A percentile compares a stretch with the other conserved stretches of the same genome.
phyloP scores from a whole-genome alignment of 2,329 filamentous ascomycete genomes.

The Phymatotrichopsis omnivora region DNA sequence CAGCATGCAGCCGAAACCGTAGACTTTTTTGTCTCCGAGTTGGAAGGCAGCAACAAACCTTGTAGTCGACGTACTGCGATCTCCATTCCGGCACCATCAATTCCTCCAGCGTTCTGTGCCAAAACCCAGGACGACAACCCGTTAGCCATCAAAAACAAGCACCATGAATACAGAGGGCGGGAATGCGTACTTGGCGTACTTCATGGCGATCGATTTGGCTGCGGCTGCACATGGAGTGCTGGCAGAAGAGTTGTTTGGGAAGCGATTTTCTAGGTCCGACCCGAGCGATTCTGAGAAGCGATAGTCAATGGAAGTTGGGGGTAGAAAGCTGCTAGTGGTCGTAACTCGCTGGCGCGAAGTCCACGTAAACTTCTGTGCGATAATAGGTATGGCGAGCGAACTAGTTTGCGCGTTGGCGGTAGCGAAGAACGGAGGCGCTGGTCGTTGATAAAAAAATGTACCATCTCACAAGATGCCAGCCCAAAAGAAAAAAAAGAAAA shows the following conservation, averaged over 20 bases:
- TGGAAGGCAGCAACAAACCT: conserved; percentile 41
- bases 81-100: conserved; percentile 92
- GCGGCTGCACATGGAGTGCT: too few species aligned
- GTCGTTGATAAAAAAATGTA: conserved; percentile 14
- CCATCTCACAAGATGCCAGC: conserved; percentile 4
- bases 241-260: too few species aligned
- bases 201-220: conserved; percentile 38
- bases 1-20: not conserved
- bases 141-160: not conserved
- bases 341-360: too few species aligned
- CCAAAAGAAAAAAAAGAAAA: conserved; percentile 1
- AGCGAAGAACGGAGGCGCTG: conserved; percentile 1
- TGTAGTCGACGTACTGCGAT: conserved; percentile 90
- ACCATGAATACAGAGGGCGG: not conserved
- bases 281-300: conserved; percentile 7
- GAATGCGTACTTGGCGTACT: conserved; percentile 49
- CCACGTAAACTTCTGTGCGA: too few species aligned
- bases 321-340: conserved; percentile 12
- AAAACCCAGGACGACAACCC: conserved; percentile 42
- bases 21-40: not conserved
- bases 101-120: conserved; percentile 67
- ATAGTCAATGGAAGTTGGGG: not conserved
- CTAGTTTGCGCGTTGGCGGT: too few species aligned
- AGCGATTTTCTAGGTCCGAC: conserved; percentile 4
- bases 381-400: too few species aligned